phyloP scores from a whole-genome alignment of 2,329 filamentous ascomycete genomes.

The Pestalotiopsis sp. region DNA sequence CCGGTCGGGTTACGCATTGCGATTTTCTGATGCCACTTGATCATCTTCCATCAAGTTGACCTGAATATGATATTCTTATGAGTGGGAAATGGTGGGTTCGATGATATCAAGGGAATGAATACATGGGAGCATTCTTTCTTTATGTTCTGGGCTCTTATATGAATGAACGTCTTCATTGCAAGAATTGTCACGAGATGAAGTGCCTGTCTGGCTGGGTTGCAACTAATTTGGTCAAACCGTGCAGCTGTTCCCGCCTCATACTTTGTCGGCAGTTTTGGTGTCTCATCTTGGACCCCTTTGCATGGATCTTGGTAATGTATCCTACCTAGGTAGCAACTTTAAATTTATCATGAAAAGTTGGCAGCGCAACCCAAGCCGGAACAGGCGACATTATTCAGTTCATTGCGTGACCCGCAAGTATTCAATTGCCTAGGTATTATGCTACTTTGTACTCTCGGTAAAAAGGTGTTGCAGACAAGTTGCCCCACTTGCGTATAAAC shows the following conservation, averaged over 20 bases:
- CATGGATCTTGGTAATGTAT: background rate
- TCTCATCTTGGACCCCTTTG: background rate
- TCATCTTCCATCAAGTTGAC: too few relatives aligned
- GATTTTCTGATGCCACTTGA: background rate
- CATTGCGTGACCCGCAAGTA: background rate
- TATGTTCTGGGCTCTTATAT: too few relatives aligned
- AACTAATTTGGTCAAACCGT: background rate
- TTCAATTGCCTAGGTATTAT: background rate
- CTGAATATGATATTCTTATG: too few relatives aligned
- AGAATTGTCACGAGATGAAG: too few relatives aligned
- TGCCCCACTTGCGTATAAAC: constrained; percentile 7
- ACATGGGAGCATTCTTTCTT: too few relatives aligned
- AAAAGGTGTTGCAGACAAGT: background rate
- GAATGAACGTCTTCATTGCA: too few relatives aligned
- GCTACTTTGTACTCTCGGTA: background rate
- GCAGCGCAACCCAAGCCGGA: background rate
- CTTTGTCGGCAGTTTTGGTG: background rate
- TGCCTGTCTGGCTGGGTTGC: background rate
- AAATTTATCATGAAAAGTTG: background rate
- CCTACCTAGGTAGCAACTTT: background rate
- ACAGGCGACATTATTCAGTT: background rate
- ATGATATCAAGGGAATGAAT: too few relatives aligned
- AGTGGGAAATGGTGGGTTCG: too few relatives aligned
- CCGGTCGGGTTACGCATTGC: background rate
- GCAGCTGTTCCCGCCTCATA: background rate